Percentiles rank a stretch among this genome's conserved stretches.
Conservation (phyloP, 441 rosid species). For the Manihot esculenta region DNA sequence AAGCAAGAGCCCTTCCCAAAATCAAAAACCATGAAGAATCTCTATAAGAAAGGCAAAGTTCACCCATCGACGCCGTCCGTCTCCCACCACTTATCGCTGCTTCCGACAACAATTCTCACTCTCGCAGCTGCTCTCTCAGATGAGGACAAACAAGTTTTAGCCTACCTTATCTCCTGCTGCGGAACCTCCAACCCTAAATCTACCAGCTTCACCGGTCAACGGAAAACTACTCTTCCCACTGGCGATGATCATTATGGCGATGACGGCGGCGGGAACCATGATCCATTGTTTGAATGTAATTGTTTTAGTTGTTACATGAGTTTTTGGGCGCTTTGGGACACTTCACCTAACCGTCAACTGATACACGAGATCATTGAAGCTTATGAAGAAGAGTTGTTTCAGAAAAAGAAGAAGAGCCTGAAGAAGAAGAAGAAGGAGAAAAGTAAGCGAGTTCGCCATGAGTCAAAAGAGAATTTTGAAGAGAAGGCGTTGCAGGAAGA, state of each 20-base stretch:
- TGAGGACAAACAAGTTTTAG: slow-evolving; percentile 44
- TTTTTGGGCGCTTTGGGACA: slow-evolving; percentile 50
- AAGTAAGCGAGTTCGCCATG: slow-evolving; percentile 18
- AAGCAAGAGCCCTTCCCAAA: too few species aligned
- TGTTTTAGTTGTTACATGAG: slow-evolving; percentile 47
- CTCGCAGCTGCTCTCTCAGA: slow-evolving; percentile 40
- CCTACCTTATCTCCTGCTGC: slow-evolving; percentile 45
- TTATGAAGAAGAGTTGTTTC: slow-evolving; percentile 34
- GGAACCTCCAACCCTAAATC: slow-evolving; percentile 5
- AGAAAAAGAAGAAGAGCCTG: slow-evolving; percentile 22
- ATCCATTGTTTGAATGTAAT: slow-evolving; percentile 33
- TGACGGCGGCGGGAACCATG: slow-evolving; percentile 18
- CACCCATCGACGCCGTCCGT: slow-evolving; percentile 34
- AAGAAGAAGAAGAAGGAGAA: slow-evolving; percentile 29
- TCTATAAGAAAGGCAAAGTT: slow-evolving; percentile 37
- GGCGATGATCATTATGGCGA: neutral
- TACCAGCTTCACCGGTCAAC: neutral
- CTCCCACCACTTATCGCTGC: slow-evolving; percentile 28
- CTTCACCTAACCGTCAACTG: slow-evolving; percentile 37
- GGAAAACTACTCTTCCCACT: neutral
- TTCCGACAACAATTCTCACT: slow-evolving; percentile 40
- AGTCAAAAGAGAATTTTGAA: neutral
- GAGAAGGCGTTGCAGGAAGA: neutral
- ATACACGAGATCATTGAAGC: slow-evolving; percentile 49
- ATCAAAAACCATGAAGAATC: slow-evolving; percentile 31